Evolutionary conservation across 129 eudicot genomes (phyloP).

Genomic region (sunflower (Helianthus annuus)): HanXRQr2.0-SUNRISE NC_035441.2:146295063-146295562

Average conservation of each 20-base stretch:
- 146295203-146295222: constrained; percentile 73
- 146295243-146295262: constrained; percentile 86
- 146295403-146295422: not conserved
- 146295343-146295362: constrained; percentile 4
- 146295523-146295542: too few species aligned
- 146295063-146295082: constrained; percentile 22
- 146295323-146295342: constrained; percentile 57
- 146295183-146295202: constrained; percentile 61
- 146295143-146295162: constrained; percentile 29
- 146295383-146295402: too few species aligned
- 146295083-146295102: not conserved
- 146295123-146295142: constrained; percentile 25
- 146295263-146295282: constrained; percentile 82
- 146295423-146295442: not conserved
- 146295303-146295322: constrained; percentile 37
- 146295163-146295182: too few species aligned
- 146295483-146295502: too few species aligned
- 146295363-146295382: not conserved
- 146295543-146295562: too few species aligned
- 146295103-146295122: constrained; percentile 5
- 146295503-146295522: too few species aligned
- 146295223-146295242: constrained; percentile 74
- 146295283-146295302: constrained; percentile 84
- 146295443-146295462: not conserved
- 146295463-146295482: too few species aligned